Percentiles rank a stretch among this genome's conserved stretches.
These are phyloP conservation scores for Rhododendron williamsianum DNA, from an alignment of 148 eudicot species.

Conservation along the genomic window DNA sequence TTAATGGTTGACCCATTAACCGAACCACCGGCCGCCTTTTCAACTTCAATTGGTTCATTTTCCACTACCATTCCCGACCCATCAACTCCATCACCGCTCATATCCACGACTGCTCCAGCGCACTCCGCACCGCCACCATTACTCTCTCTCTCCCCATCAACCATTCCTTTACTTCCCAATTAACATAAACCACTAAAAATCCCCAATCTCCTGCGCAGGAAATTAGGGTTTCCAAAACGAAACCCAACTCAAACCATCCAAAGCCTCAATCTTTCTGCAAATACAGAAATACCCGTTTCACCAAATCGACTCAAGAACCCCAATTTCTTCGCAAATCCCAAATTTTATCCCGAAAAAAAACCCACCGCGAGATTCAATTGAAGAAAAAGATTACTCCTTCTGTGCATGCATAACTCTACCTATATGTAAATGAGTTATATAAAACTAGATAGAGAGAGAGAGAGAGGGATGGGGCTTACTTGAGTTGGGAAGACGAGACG, in stretches of 20 bases:
- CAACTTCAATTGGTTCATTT: background rate
- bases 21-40: background rate
- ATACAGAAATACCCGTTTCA: constrained; percentile 8
- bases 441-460: too few species aligned
- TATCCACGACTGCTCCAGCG: background rate
- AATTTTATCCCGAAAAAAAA: background rate
- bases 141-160: constrained; percentile 10
- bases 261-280: constrained; percentile 6
- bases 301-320: constrained; percentile 1
- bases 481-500: constrained; percentile 3
- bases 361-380: background rate
- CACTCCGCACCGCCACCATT: background rate
- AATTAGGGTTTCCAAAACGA: constrained; percentile 10
- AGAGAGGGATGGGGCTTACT: background rate
- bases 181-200: background rate
- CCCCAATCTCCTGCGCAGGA: background rate
- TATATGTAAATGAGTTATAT: background rate
- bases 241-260: background rate
- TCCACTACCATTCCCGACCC: background rate
- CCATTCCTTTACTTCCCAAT: constrained; percentile 18
- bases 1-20: too few species aligned
- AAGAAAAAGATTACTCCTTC: background rate
- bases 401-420: background rate
- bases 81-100: background rate
- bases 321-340: background rate